A percentile compares a stretch with the other conserved stretches of the same genome.
These are phyloP conservation scores for Globisporangium acanthophoron DNA, from an alignment of 352 stramenopile species.

Conservation along the genomic window DNA sequence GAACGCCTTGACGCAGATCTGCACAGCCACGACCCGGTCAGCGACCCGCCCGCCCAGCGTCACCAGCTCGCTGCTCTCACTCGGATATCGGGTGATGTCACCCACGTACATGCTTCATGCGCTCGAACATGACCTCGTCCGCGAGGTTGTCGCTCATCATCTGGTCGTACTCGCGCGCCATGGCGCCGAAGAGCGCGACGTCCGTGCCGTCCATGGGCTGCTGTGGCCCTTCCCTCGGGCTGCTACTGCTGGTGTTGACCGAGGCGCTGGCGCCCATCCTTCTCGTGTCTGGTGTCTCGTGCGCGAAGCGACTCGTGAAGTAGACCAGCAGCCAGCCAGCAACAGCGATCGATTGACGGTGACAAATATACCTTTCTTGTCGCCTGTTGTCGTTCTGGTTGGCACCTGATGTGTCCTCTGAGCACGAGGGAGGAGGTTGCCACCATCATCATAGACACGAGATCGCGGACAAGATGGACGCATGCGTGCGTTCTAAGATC, in stretches of 20 bases:
- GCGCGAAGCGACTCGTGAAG: no score
- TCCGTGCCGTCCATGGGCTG: slow-evolving; percentile 5
- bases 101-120: slow-evolving; percentile 54
- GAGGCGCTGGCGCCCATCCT: slow-evolving; percentile 41
- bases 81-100: background rate
- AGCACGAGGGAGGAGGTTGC: no score
- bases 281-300: no score
- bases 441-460: no score
- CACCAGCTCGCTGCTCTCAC: background rate
- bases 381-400: no score
- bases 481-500: no score
- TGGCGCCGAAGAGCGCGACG: slow-evolving; percentile 47
- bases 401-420: no score
- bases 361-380: no score
- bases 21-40: background rate
- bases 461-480: no score
- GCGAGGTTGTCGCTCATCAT: slow-evolving; percentile 45
- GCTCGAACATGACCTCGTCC: slow-evolving; percentile 72
- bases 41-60: background rate
- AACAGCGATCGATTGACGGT: no score
- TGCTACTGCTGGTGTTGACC: slow-evolving; percentile 8
- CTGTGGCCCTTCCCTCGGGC: slow-evolving; percentile 3
- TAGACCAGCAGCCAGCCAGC: no score
- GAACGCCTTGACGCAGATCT: slow-evolving; percentile 46
- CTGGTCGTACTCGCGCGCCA: slow-evolving; percentile 59